Conservation (phyloP, 2,329 filamentous ascomycete species). For the Monilinia fructicola region DNA sequence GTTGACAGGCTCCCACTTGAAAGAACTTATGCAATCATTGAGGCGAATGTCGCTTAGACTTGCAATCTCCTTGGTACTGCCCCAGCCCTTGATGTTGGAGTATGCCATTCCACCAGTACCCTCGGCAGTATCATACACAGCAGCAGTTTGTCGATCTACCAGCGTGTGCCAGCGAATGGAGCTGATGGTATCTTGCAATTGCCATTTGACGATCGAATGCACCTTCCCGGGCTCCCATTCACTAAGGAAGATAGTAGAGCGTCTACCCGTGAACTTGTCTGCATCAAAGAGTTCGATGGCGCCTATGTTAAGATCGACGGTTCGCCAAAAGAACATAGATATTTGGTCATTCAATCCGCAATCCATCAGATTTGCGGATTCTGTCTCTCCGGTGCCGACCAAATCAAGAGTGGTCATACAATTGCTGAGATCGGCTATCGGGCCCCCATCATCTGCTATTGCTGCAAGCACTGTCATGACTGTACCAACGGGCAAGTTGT, state of each 20-base stretch:
- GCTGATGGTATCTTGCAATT: background rate
- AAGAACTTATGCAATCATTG: background rate
- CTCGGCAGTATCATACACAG: background rate
- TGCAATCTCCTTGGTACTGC: background rate
- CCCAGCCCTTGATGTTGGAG: slow-evolving; percentile 1
- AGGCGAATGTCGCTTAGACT: background rate
- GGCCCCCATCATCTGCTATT: background rate
- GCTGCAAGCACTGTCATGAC: background rate
- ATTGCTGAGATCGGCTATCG: background rate
- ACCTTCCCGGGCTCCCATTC: background rate
- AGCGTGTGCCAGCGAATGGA: background rate
- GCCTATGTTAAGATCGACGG: slow-evolving; percentile 4
- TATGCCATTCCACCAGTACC: background rate
- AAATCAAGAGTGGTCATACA: background rate
- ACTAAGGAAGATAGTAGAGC: background rate
- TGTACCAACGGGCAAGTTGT: slow-evolving; percentile 4
- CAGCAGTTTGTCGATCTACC: background rate
- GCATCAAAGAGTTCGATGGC: slow-evolving; percentile 4
- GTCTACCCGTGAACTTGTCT: background rate
- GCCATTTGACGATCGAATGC: background rate
- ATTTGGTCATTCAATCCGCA: background rate
- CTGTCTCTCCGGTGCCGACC: background rate
- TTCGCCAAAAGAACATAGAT: slow-evolving; percentile 12
- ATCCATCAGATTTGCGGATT: background rate
- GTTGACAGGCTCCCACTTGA: background rate